These are phyloP conservation scores for Heliamphora pulchella DNA, from an alignment of 179 eudicot species.

Conservation along the genomic window DNA sequence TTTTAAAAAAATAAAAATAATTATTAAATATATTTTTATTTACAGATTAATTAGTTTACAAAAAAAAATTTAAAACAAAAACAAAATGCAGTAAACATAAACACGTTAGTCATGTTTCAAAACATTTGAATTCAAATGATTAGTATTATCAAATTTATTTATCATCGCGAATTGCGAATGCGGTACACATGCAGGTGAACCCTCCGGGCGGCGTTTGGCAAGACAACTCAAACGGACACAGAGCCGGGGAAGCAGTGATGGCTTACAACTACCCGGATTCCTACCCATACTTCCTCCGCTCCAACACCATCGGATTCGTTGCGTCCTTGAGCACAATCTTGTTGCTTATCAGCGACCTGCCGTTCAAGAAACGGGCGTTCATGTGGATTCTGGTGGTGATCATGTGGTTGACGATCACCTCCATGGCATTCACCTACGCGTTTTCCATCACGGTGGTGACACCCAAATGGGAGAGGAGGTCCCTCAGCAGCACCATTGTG, in stretches of 20 bases:
- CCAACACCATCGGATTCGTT: not conserved
- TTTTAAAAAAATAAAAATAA: no score
- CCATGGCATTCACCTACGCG: not conserved
- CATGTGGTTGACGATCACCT: conserved; percentile 7
- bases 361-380: not conserved
- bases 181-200: not conserved
- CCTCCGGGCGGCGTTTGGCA: conserved; percentile 6
- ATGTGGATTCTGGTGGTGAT: not conserved
- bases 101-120: no score
- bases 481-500: not conserved
- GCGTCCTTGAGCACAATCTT: not conserved
- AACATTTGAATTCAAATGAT: no score
- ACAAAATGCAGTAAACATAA: no score
- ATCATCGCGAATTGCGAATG: no score
- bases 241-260: not conserved
- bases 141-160: no score
- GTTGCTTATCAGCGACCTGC: not conserved
- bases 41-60: no score
- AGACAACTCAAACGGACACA: not conserved
- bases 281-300: not conserved
- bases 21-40: no score
- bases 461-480: not conserved
- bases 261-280: not conserved
- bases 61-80: no score
- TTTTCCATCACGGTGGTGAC: not conserved